Conservation (phyloP, 805 yeast species). For the Cyberlindnera mycetangii region DNA sequence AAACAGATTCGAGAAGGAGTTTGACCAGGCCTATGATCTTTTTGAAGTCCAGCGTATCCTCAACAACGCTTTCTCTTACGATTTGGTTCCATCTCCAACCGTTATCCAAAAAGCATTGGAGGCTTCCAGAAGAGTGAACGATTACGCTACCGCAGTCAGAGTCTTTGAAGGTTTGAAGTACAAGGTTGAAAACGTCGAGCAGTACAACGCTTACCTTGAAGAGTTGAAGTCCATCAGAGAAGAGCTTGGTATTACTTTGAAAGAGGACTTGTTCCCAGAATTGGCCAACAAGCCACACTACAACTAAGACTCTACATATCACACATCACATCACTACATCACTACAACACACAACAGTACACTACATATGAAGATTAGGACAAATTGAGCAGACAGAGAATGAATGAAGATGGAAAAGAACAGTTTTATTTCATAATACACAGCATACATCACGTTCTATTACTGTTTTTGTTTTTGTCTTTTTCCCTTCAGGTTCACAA, state of each 20-base stretch:
- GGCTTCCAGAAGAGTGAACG: constrained; percentile 99
- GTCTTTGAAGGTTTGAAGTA: constrained; percentile 95
- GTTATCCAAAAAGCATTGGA: constrained; percentile 93
- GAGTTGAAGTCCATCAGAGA: constrained; percentile 89
- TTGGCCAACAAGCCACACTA: constrained; percentile 23
- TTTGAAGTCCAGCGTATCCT: constrained; percentile 91
- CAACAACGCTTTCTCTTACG: constrained; percentile 97
- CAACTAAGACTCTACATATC: constrained; percentile 17
- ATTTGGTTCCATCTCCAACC: constrained; percentile 96
- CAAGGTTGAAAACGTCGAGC: constrained; percentile 93
- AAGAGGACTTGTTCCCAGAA: constrained; percentile 76
- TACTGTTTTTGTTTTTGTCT: background rate
- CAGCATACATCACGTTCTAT: background rate
- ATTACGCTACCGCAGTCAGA: constrained; percentile 97
- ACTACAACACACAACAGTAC: constrained; percentile 1
- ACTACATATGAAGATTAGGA: constrained; percentile 6
- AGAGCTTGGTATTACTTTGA: constrained; percentile 89
- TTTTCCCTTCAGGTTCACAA: background rate
- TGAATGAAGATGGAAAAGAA: no score
- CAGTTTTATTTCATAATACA: background rate
- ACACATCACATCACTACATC: constrained; percentile 1
- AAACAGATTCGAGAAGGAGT: constrained; percentile 84
- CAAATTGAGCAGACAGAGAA: background rate
- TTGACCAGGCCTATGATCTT: constrained; percentile 87
- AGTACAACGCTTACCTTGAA: constrained; percentile 93